phyloP scores from a whole-genome alignment of 768 basidiomycete genomes.

The Russula griseocarnosa region DNA sequence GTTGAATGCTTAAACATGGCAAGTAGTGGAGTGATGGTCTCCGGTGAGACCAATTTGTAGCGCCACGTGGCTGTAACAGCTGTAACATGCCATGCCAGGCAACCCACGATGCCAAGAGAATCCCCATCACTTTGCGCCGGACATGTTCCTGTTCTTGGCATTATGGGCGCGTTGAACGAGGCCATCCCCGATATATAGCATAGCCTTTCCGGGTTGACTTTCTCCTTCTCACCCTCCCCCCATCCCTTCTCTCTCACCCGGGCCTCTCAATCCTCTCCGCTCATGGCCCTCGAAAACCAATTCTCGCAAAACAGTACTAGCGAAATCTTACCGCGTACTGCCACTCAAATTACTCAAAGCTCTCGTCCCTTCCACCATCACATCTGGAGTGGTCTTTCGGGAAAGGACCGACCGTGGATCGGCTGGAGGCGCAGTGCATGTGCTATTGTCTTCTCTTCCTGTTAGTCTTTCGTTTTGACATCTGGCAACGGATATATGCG shows the following conservation, averaged over 20 bases:
- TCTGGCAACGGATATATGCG: no score
- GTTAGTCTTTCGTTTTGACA: constrained; percentile 11
- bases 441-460: constrained; percentile 20
- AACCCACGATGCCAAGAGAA: no score
- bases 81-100: no score
- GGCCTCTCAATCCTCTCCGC: background rate
- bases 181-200: background rate
- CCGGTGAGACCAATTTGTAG: background rate
- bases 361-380: background rate
- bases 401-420: constrained; percentile 19
- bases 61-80: background rate
- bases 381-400: constrained; percentile 23
- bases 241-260: no score
- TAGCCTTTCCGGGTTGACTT: no score
- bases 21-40: background rate
- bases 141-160: no score
- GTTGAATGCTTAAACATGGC: background rate
- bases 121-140: no score
- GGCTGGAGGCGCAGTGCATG: constrained; percentile 15
- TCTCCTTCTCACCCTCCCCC: no score
- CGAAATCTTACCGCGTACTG: background rate
- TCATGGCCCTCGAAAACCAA: background rate
- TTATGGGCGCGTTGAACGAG: background rate
- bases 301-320: background rate
- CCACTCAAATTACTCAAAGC: no score